phyloP scores from a whole-genome alignment of 1,284 basidiomycete genomes.

The Cutaneotrichosporon dermatis region DNA sequence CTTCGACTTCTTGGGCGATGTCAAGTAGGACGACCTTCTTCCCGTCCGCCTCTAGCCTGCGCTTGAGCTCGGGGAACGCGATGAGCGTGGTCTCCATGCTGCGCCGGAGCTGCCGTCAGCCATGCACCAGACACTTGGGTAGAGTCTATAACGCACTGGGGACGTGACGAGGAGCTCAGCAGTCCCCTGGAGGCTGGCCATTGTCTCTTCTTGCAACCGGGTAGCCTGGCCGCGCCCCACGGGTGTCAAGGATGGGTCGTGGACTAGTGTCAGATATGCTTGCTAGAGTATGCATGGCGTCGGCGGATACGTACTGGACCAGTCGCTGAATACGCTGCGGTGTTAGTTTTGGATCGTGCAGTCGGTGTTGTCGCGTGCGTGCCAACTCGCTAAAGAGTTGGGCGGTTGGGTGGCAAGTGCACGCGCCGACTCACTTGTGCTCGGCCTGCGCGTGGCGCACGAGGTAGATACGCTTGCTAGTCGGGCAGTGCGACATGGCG shows the following conservation, averaged over 20 bases:
- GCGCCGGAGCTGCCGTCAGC: slow-evolving; percentile 34
- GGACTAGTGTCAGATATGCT: slow-evolving; percentile 26
- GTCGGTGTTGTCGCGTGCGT: not conserved
- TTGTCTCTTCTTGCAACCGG: slow-evolving; percentile 36
- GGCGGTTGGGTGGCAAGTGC: not conserved
- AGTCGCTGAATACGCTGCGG: slow-evolving; percentile 43
- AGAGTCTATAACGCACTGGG: slow-evolving; percentile 26
- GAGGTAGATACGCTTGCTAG: slow-evolving; percentile 39
- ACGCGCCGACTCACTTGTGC: slow-evolving; percentile 38
- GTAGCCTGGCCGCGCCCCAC: slow-evolving; percentile 41
- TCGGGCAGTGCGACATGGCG: slow-evolving; percentile 5
- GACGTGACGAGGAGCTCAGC: slow-evolving; percentile 46
- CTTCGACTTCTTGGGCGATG: slow-evolving; percentile 44
- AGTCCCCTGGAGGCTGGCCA: slow-evolving; percentile 33
- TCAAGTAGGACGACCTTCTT: slow-evolving; percentile 43
- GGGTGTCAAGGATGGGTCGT: slow-evolving; percentile 43
- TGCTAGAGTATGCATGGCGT: not conserved
- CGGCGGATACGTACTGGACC: slow-evolving; percentile 31
- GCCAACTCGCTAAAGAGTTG: not conserved
- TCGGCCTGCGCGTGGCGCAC: slow-evolving; percentile 48
- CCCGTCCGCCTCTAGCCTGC: slow-evolving; percentile 33
- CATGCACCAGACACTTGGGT: not conserved
- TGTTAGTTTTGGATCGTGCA: not conserved
- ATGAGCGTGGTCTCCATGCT: slow-evolving; percentile 47
- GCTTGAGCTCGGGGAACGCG: slow-evolving; percentile 37